A percentile compares a stretch with the other conserved stretches of the same genome.
phyloP scores from a whole-genome alignment of 805 yeast genomes.

The Yarrowia porcina region DNA sequence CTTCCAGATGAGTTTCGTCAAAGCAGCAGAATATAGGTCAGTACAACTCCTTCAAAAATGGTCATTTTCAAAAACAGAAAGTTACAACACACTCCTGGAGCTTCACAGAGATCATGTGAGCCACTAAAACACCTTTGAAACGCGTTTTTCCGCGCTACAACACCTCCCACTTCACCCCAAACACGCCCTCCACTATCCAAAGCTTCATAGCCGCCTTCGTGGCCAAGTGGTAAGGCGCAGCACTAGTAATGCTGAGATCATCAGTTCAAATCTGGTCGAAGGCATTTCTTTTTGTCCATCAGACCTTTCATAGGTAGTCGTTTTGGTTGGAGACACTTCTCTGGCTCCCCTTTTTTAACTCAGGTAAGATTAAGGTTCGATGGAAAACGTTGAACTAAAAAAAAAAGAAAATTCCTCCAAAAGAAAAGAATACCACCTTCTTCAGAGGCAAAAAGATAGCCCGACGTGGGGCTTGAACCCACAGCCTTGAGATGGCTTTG shows the following conservation, averaged over 20 bases:
- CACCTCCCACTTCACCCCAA: background rate
- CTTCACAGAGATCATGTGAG: too few relatives aligned
- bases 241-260: slow-evolving; percentile 9
- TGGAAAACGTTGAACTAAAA: background rate
- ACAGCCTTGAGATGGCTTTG: slow-evolving; percentile 6
- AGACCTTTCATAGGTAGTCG: too few relatives aligned
- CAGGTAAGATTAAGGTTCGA: background rate
- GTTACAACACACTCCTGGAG: too few relatives aligned
- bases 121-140: too few relatives aligned
- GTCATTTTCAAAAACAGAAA: too few relatives aligned
- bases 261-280: slow-evolving; percentile 11
- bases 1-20: too few relatives aligned
- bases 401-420: background rate
- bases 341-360: background rate
- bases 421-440: background rate
- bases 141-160: background rate
- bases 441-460: background rate
- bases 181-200: background rate
- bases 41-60: too few relatives aligned
- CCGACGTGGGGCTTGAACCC: slow-evolving; percentile 14
- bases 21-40: too few relatives aligned
- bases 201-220: slow-evolving; percentile 4
- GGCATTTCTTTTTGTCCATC: background rate
- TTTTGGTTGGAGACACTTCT: background rate
- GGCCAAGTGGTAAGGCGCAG: slow-evolving; percentile 12